Evolutionary conservation across 75 land plant species (phyloP).

Genomic region (Adiantum capillusveneris): DNA sequence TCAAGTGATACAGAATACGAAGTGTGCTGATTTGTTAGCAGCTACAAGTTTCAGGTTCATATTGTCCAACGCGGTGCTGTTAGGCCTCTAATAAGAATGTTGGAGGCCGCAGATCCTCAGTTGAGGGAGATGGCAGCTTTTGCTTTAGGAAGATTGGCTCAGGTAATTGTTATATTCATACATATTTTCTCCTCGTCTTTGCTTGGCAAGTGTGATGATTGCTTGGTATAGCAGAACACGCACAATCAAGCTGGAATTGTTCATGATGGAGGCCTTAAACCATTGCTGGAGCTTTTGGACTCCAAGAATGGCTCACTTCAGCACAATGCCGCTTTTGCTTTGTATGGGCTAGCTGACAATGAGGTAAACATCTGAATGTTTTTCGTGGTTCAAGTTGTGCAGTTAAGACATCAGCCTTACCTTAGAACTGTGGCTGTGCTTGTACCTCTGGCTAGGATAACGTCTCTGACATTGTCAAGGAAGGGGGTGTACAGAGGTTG

Average conservation of each 20-base stretch:
- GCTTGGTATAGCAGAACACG: conserved; percentile 50
- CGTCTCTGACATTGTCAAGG: conserved; percentile 78
- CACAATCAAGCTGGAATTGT: conserved; percentile 99
- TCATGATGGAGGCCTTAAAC: conserved; percentile 76
- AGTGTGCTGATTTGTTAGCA: no score
- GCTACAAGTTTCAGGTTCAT: conserved; percentile 53
- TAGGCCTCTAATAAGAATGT: conserved; percentile 80
- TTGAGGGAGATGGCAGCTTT: conserved; percentile 95
- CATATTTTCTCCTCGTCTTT: neutral
- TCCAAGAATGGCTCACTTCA: conserved; percentile 93
- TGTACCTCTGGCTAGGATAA: no score
- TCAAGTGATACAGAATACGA: no score
- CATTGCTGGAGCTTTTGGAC: conserved; percentile 87
- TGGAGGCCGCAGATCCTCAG: conserved; percentile 80
- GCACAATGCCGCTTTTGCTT: conserved; percentile 96
- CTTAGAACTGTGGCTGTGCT: no score
- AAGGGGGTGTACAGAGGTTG: conserved; percentile 90
- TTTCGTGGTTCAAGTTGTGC: neutral
- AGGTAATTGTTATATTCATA: conserved; percentile 39
- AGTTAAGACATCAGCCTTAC: no score
- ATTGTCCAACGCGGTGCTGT: conserved; percentile 99
- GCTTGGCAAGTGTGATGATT: conserved; percentile 4
- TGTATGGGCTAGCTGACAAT: conserved; percentile 96
- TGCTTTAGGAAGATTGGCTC: conserved; percentile 95
- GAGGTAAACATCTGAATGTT: conserved; percentile 41